Conservation (phyloP, 441 rosid genomes). For the Rhodomyrtus psidioides region DNA sequence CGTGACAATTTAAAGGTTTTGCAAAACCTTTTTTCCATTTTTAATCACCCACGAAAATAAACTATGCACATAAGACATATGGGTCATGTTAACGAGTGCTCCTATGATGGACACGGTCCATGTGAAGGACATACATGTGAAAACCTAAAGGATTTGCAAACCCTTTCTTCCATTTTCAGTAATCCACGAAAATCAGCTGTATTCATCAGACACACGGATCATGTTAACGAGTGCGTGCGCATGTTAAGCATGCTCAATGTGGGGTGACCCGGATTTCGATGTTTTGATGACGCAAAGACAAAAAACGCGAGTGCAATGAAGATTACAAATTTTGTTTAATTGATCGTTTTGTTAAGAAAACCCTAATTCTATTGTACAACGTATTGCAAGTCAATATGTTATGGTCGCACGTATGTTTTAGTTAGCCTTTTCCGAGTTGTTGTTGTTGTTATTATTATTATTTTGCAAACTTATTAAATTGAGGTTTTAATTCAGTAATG, state of each 20-base stretch:
- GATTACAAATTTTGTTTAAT: not conserved
- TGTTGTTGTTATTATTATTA: no score
- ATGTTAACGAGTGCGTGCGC: not conserved
- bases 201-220: not conserved
- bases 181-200: not conserved
- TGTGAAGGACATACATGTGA: rapidly evolving
- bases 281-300: not conserved
- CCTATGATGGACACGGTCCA: no score
- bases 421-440: not conserved
- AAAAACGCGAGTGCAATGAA: not conserved
- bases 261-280: not conserved
- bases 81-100: rapidly evolving
- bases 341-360: not conserved
- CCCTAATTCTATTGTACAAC: not conserved
- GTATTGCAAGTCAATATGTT: not conserved
- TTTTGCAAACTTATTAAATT: not conserved
- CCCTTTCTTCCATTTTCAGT: not conserved
- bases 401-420: not conserved
- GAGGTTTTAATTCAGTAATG: not conserved
- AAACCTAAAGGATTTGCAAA: no score
- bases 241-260: not conserved
- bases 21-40: no score
- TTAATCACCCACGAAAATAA: not conserved
- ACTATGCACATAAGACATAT: not conserved
- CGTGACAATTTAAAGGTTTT: no score